Base-by-base conservation (phyloP, 176 grass and related monocot genomes). In the Phoenix dactylifera region DNA sequence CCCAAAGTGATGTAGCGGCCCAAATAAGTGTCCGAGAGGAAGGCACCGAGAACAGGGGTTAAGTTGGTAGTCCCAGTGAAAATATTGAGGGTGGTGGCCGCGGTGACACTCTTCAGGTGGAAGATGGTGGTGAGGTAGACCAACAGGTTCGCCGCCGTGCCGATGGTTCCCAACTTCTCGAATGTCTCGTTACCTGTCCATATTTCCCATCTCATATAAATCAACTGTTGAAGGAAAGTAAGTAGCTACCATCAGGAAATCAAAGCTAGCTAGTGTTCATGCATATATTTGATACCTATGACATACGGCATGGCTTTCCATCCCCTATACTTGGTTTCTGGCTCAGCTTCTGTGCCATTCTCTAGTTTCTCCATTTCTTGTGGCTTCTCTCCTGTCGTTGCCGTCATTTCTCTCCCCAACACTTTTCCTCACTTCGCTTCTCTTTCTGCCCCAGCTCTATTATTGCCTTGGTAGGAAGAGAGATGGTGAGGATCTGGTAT, bases 71-170 rank as follows among this genome's bases (percentile, higher is more conserved):
- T 79, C 61, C 84, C 84, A 18, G 14, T 28, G 52, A 88, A 88
- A 14, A 71, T 74, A 69, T 81, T 85, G 72, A 94, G 65, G 6
- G 63, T 53, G 49, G 82, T 75, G 57, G 74, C 84, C 15, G 80
- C 74, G 7, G 80, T 23, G 57, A 87, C 39, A 63, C 62, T 84
- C 55, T 49, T 56, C 70, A 84, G 58, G 83, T 84, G 84, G 78
- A 93, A 87, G 70, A 84, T 77, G 64, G 74, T 63, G 55, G 89
- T 88, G 22, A 94, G 74, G 69, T 85, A 94, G 52, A 94, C 81
- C 74, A 88, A 72, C 23, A 94, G 78, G 73, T 93, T 94, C 29
- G 67, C 68, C 22, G 67, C 67, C 24, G 77, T 82, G 56, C 89
- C 77, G 16, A 94, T 70, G 55, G 80, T 84, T 16, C 89, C 84